These are phyloP conservation scores for Zea mays DNA, from an alignment of 176 grass and related monocot genomes.

Conservation along the genomic window Zm-B73-REFERENCE-NAM-5.0 NC_050097.1:162147501-162148000, in stretches of 20 bases:
- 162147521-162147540: not conserved
- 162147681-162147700: not conserved
- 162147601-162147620: not conserved
- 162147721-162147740: not conserved
- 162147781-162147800: too few relatives aligned
- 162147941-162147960: slow-evolving; percentile 92
- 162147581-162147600: not conserved
- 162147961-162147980: slow-evolving; percentile 88
- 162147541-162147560: slow-evolving; percentile 8
- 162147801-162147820: too few relatives aligned
- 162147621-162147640: not conserved
- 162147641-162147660: not conserved
- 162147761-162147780: too few relatives aligned
- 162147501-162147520: not conserved
- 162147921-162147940: not conserved
- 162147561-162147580: not conserved
- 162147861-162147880: too few relatives aligned
- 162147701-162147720: not conserved
- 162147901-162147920: not conserved
- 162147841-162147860: too few relatives aligned
- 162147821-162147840: too few relatives aligned
- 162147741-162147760: not conserved
- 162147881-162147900: not conserved
- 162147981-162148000: slow-evolving; percentile 76
- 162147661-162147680: not conserved